Conservation (phyloP, 1,139 yeast species). For the Nakaseomyces delphensis region DNA sequence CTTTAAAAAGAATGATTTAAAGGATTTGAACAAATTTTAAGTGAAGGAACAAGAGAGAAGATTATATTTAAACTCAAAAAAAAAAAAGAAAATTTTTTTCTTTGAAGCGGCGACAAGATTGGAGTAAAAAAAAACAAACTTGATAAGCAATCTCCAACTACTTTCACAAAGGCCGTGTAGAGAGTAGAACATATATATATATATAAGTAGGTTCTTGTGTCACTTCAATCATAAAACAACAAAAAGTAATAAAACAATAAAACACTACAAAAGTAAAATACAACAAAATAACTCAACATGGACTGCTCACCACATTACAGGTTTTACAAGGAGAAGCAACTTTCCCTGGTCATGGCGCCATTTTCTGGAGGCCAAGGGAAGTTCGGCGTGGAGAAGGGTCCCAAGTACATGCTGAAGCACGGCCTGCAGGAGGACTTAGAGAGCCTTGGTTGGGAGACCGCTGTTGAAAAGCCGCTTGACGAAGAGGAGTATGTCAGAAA, state of each 20-base stretch:
- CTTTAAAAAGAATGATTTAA: conserved; percentile 5
- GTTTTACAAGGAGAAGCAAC: conserved; percentile 45
- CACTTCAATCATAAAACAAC: not conserved
- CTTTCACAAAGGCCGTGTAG: no score
- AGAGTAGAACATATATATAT: no score
- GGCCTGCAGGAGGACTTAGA: conserved; percentile 60
- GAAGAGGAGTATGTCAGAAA: conserved; percentile 38
- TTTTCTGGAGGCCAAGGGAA: conserved; percentile 96
- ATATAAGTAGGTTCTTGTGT: no score
- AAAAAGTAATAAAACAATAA: not conserved
- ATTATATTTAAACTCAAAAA: no score
- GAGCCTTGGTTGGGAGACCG: conserved; percentile 63
- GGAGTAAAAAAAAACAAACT: no score
- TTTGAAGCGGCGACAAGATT: not conserved
- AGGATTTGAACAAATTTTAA: conserved; percentile 6
- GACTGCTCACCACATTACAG: conserved; percentile 35
- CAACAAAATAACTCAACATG: not conserved
- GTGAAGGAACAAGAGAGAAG: conserved; percentile 5
- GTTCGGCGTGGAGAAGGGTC: conserved; percentile 90
- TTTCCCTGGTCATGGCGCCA: conserved; percentile 71
- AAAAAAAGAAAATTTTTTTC: not conserved
- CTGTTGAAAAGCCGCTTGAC: conserved; percentile 49
- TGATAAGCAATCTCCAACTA: no score
- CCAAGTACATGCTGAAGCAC: conserved; percentile 63
- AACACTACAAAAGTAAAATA: not conserved